Evolutionary conservation across 345 rosid genomes (phyloP), one percentile per base, ranked within the genome.

Genomic region (Rhizophora mangle): DNA sequence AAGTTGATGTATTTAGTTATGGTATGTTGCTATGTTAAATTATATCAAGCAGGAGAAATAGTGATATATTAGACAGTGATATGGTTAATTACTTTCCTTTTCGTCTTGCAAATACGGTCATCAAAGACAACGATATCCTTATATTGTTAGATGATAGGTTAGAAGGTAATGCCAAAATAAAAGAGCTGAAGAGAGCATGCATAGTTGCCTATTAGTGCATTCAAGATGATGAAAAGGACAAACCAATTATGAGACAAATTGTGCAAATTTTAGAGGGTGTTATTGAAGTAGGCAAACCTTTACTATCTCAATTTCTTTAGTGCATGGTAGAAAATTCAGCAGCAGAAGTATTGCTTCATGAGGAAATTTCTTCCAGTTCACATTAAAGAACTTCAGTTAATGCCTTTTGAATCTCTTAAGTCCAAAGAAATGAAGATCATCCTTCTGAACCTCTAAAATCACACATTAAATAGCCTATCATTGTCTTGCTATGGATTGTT

Each of bases 11-110:
- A 46, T 88, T 84, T 62, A 87, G 96, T 82, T 90, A 83, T 22
- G 96, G 96, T 3, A 88, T 90, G 92, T 79, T 88, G 90, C 76
- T 90, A 13, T 84, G 84, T 20, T 92, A 90, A 80, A 13, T 86
- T 65, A 79, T 86, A 22, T 90, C 89, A 0, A 93, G 93, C 62
- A 86, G 88, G 80, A 85, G 93, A 69, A 90, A 73, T 67, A 60
- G 13, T 21, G 75, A 62, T 15, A 3, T n/a, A 11, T 31, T 29
- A 9, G 72, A 29, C 1, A 52, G 9, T 10, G 72, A 55, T 9
- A 32, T 2, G 1, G 32, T 18, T 6, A 52, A 68, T 22, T 76
- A 65, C 60, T 76, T 62, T 22, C 76, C 80, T 53, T n/a, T 19
- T 3, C 9, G 7, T 37, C 68, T 62, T 15, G 68, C 65, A 31